Base-by-base conservation (phyloP, 306 rosid genomes). In the Heteromeles arbutifolia region DNA sequence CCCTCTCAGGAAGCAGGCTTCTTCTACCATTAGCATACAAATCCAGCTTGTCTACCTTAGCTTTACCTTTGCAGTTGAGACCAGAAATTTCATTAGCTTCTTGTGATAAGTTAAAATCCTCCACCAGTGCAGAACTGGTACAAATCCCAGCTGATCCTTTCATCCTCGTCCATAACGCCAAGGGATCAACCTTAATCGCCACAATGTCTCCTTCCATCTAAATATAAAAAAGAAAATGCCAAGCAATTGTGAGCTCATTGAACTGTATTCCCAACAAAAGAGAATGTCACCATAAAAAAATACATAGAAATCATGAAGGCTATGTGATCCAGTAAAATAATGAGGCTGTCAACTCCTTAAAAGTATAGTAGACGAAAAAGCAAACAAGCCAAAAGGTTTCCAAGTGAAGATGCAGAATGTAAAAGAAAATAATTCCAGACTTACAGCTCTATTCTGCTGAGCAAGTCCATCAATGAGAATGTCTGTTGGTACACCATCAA, bases 391-490 rank as follows among this genome's bases (percentile, higher is more conserved):
- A 37, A 37, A 12, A 63, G 13, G 10, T 19, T 11, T 39, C 37
- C 39, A 24, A 37, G 25, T 8, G 43, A 59, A 32, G n/a, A 39
- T 12, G 21, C 19, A 43, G 41, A 26, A 26, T n/a, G 26, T 43
- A 18, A 28, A n/a, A 52, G n/a, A 64, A 67, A 65, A 15, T n/a
- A 74, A 75, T 31, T 69, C 57, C 75, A 72, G 9, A 86, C 97
- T 90, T 83, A 95, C 98, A 77, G 98, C 98, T 92, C 97, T 92
- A 80, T 92, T 95, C 85, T 95, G 98, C 82, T 89, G 79, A 8
- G 84, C 77, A 79, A 81, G 77, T 80, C 97, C 97, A 76, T 75
- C 69, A 43, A 95, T 76, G 61, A 95, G 88, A 68, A 92, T 44
- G 85, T 95, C 97, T 4, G 84, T 85, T 11, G 95, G 87, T 65